Evolutionary conservation across 2,329 filamentous ascomycete genomes (phyloP).

Genomic region (Hypoxylon sp.): DNA sequence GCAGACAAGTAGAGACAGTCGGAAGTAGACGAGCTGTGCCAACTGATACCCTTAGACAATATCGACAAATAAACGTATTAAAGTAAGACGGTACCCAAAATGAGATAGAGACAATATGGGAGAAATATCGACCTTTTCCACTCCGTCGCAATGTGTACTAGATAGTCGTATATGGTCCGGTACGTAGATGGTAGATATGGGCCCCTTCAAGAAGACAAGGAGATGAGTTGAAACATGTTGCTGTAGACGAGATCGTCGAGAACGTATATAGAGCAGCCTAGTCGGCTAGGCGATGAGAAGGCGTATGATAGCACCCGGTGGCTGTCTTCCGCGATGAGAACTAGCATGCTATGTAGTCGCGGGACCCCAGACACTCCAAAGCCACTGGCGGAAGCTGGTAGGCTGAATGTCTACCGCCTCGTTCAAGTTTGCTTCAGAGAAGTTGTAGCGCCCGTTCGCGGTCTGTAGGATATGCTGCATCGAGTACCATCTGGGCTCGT

Average conservation of each 20-base stretch:
- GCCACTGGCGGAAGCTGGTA: conserved; percentile 62
- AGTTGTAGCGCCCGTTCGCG: conserved; percentile 72
- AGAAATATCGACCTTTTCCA: conserved; percentile 10
- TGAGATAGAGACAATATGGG: conserved; percentile 11
- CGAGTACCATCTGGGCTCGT: conserved; percentile 59
- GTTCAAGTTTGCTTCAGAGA: conserved; percentile 68
- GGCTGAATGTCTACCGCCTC: conserved; percentile 56
- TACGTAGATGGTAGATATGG: background rate
- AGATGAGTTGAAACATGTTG: background rate
- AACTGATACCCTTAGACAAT: conserved; percentile 29
- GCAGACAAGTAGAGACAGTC: conserved; percentile 19
- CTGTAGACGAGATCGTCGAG: background rate
- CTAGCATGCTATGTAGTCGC: conserved; percentile 27
- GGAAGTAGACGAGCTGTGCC: conserved; percentile 18
- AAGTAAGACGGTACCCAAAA: background rate
- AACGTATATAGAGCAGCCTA: background rate
- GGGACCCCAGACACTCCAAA: conserved; percentile 56
- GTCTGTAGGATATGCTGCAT: conserved; percentile 72
- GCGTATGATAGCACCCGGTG: background rate
- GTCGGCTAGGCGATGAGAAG: background rate
- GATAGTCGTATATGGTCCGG: background rate
- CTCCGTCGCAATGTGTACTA: conserved; percentile 16
- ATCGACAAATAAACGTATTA: background rate
- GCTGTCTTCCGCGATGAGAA: background rate
- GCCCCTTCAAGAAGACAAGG: background rate